phyloP scores from a whole-genome alignment of 148 eudicot genomes.

The Vaccinium macrocarpon region DNA sequence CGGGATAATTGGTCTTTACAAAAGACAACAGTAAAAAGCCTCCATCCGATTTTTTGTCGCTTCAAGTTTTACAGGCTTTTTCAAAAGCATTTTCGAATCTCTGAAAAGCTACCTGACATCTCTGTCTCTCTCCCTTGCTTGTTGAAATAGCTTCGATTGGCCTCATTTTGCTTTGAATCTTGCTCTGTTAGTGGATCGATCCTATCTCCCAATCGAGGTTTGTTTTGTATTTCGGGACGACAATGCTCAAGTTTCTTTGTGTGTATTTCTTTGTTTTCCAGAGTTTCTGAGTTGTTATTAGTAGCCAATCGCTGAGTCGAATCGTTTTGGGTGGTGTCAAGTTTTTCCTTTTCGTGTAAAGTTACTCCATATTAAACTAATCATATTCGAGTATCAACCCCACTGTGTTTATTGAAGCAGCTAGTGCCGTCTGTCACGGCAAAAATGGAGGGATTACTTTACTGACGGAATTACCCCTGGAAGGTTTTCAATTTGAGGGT shows the following conservation, averaged over 20 bases:
- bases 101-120: not conserved
- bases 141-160: not conserved
- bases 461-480: not conserved
- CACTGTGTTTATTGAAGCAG: not conserved
- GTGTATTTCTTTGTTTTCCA: not conserved
- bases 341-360: not conserved
- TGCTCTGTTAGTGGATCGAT: not conserved
- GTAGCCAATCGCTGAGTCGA: not conserved
- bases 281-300: not conserved
- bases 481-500: not conserved
- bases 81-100: slow-evolving; percentile 1
- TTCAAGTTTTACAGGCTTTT: slow-evolving; percentile 14
- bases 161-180: slow-evolving; percentile 9
- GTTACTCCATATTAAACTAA: not conserved
- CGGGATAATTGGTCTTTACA: not conserved
- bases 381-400: not conserved
- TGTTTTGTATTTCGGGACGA: not conserved
- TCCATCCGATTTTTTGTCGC: not conserved
- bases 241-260: not conserved
- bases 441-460: not conserved
- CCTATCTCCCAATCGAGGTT: not conserved
- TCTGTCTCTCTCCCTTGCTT: not conserved
- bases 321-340: not conserved
- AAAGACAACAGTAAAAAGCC: not conserved
- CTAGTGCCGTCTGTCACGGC: slow-evolving; percentile 9